Base-by-base conservation (phyloP, 495 filamentous ascomycete species). In the Bathelium albidoporum region DNA sequence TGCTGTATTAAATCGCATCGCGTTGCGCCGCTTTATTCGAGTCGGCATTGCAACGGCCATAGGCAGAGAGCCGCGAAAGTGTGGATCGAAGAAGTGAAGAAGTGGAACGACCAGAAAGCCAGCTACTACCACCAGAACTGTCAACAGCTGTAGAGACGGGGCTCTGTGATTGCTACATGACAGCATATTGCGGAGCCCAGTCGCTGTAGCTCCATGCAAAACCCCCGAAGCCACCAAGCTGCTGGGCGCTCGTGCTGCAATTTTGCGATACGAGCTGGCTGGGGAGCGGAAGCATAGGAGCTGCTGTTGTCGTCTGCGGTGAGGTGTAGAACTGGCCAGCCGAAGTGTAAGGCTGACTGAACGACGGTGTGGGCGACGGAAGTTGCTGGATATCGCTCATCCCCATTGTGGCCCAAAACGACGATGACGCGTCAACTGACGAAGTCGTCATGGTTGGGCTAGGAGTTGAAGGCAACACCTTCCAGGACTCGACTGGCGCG, bases 401-500 rank as follows among this genome's bases (percentile, higher is more conserved):
- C 69, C 80, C 81, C 78, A 95, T 84, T 72, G 81, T 86, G 58
- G 89, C 83, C 94, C 93, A 96, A 74, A 95, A 85, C 65, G 87
- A 80, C 34, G 83, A 78, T 64, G 82, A 82, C 61, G 84, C 83
- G 68, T 80, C 82, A 43, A 85, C 82, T 49, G 78, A 78, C 58
- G 86, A 87, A 60, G 85, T 82, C 36, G 89, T 83, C 69, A 85
- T 85, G 59, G 87, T 87, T 72, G 87, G 83, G 70, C 89, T 95
- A 62, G 75, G 75, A 14, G 75, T 77, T 61, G 95, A 96, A 67
- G 94, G 87, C 63, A 97, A 80, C 70, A 97, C 87, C 74, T 88
- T 93, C 94, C 93, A 97, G 59, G 90, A 82, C 62, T 98, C 95
- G 67, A 96, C 85, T 12, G 90, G 86, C 53, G 83, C 84, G 29